These are phyloP conservation scores for Sarcodon sp. DNA, from an alignment of 768 basidiomycete species.

Conservation along the genomic window DNA sequence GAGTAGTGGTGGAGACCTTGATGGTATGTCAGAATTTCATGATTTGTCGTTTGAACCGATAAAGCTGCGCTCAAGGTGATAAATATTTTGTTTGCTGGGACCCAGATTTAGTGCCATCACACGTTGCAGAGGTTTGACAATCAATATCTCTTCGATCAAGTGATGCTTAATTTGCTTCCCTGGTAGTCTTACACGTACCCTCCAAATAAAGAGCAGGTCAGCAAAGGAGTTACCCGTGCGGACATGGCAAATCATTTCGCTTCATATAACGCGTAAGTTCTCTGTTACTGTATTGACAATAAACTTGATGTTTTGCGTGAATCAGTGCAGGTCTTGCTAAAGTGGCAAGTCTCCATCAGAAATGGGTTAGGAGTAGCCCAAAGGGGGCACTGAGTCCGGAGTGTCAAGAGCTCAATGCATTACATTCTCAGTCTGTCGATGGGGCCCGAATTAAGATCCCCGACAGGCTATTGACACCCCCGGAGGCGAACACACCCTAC, in stretches of 20 bases:
- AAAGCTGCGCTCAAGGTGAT: slow-evolving; percentile 21
- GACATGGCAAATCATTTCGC: slow-evolving; percentile 60
- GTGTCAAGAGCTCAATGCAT: slow-evolving; percentile 60
- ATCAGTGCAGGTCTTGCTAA: slow-evolving; percentile 44
- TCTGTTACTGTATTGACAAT: not conserved
- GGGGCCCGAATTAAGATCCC: slow-evolving; percentile 50
- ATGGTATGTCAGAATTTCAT: slow-evolving; percentile 21
- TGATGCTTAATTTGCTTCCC: not conserved
- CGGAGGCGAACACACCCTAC: slow-evolving; percentile 29
- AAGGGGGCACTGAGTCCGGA: slow-evolving; percentile 47
- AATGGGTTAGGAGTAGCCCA: slow-evolving; percentile 44
- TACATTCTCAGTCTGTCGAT: slow-evolving; percentile 61
- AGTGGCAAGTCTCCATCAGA: slow-evolving; percentile 41
- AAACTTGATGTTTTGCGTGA: not conserved
- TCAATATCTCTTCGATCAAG: not conserved
- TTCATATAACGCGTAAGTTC: slow-evolving; percentile 42
- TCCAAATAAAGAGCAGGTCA: slow-evolving; percentile 39
- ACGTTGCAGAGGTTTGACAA: slow-evolving; percentile 34
- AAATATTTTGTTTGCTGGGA: slow-evolving; percentile 65
- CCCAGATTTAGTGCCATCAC: slow-evolving; percentile 41
- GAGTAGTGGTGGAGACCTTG: slow-evolving; percentile 59
- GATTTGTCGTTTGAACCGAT: not conserved
- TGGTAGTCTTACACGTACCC: slow-evolving; percentile 58
- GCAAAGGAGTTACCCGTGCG: slow-evolving; percentile 32
- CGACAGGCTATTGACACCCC: slow-evolving; percentile 38